Evolutionary conservation across 177 flowering plant genomes (phyloP).

Genomic region (Vitis hybrid): DNA sequence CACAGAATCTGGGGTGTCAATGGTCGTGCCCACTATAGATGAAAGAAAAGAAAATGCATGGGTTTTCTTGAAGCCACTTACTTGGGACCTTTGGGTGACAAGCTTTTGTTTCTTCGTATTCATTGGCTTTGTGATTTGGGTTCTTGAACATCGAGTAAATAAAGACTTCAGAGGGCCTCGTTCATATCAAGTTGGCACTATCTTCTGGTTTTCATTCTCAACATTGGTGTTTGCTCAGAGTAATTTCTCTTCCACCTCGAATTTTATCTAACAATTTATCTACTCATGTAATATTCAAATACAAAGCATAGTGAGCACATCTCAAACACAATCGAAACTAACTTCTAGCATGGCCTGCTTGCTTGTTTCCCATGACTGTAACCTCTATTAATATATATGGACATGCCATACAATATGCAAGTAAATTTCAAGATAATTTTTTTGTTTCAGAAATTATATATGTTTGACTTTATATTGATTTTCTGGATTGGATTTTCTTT

Average conservation of each 20-base stretch:
- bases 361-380: no score
- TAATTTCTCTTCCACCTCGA: slow-evolving; percentile 5
- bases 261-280: no score
- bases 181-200: slow-evolving; percentile 17
- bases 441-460: no score
- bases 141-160: slow-evolving; percentile 24
- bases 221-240: slow-evolving; percentile 26
- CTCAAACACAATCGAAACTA: no score
- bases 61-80: slow-evolving; percentile 31
- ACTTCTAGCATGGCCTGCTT: no score
- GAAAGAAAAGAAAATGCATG: slow-evolving; percentile 12
- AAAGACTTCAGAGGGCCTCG: slow-evolving; percentile 22
- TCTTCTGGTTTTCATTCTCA: slow-evolving; percentile 10
- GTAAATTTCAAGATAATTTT: no score
- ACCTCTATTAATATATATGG: no score
- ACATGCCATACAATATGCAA: no score
- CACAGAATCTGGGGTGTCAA: no score
- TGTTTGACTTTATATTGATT: neutral
- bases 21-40: no score
- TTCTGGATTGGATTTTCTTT: neutral
- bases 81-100: slow-evolving; percentile 16
- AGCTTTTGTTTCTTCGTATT: slow-evolving; percentile 19
- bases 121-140: slow-evolving; percentile 21
- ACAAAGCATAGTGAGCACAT: no score
- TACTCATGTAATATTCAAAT: no score